Evolutionary conservation across 129 eudicot species (phyloP), one percentile per base, ranked within the genome.

Genomic region (Flaveria robusta): DNA sequence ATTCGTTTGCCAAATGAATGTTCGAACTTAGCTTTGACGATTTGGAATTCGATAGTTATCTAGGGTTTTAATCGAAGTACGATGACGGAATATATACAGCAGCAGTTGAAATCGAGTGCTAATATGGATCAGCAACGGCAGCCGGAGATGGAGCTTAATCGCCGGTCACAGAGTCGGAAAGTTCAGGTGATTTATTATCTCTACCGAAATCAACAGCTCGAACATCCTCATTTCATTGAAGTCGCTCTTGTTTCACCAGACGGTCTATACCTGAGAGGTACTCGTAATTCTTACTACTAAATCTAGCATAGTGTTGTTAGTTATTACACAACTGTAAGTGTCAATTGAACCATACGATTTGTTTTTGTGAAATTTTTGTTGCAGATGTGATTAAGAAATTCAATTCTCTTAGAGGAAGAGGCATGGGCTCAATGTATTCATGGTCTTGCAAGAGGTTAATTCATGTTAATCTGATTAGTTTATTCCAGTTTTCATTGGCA

Each of bases 401-500:
- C 39, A 88, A 90, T 81, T 81, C 74, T 62, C 60, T 93, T 77
- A 87, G 98, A 85, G 98, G 98, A 55, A 82, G 97, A 60, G 98
- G 98, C 54, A 93, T 93, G 98, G 89, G 97, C 71, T 88, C 97
- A 19, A 78, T 81, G 84, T 93, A 93, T 55, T 87, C 98, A 2
- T 94, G 97, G 98, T 91, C 97, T 51, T 91, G 98, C 91, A 93
- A 94, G 85, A 94, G 98, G 98, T 94, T 70, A 79, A 54, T 60
- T 29, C 22, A 49, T 54, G 39, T 13, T 18, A 15, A 7, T 39
- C 22, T 54, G 7, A 22, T 23, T 4, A 4, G 0, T 23, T 16
- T 16, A 3, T 64, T 29, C 3, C 11, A 16, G 50, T 10, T 73
- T 55, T 5, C 66, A 72, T 41, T 16, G 4, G 62, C 62, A 54